These are phyloP conservation scores for Fraxinus excelsior DNA, from an alignment of 257 asterid genomes.

Conservation along the genomic window DNA sequence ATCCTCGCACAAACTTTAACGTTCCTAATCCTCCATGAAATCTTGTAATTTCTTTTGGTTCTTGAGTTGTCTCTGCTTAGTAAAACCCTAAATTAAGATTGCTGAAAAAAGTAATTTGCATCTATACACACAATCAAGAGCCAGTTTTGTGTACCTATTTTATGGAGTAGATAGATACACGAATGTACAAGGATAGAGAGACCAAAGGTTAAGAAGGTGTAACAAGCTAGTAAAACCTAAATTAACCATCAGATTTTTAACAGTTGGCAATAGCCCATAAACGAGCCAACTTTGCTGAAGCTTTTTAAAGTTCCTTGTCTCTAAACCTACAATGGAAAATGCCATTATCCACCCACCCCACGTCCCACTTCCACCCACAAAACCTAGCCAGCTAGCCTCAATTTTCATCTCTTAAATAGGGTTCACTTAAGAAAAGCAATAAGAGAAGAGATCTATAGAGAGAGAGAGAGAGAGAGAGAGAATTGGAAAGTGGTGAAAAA, in stretches of 20 bases:
- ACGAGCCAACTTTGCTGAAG: constrained; percentile 39
- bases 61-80: background rate
- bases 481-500: constrained; percentile 13
- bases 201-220: constrained; percentile 51
- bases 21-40: background rate
- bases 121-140: constrained; percentile 6
- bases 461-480: background rate
- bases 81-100: constrained; percentile 40
- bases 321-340: constrained; percentile 50
- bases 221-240: constrained; percentile 16
- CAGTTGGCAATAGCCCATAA: constrained; percentile 52
- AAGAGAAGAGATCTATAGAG: background rate
- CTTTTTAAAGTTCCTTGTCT: constrained; percentile 51
- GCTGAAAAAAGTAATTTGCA: constrained; percentile 18
- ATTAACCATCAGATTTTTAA: constrained; percentile 8
- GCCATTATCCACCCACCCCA: constrained; percentile 24
- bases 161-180: background rate
- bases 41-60: background rate
- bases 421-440: constrained; percentile 9
- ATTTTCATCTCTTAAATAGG: constrained; percentile 26
- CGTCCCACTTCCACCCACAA: background rate
- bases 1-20: constrained; percentile 18
- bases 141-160: constrained; percentile 9
- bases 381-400: constrained; percentile 20
- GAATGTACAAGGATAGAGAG: constrained; percentile 23